phyloP scores from a whole-genome alignment of 805 yeast species.

The Kluyveromyces dobzhanskii region DNA sequence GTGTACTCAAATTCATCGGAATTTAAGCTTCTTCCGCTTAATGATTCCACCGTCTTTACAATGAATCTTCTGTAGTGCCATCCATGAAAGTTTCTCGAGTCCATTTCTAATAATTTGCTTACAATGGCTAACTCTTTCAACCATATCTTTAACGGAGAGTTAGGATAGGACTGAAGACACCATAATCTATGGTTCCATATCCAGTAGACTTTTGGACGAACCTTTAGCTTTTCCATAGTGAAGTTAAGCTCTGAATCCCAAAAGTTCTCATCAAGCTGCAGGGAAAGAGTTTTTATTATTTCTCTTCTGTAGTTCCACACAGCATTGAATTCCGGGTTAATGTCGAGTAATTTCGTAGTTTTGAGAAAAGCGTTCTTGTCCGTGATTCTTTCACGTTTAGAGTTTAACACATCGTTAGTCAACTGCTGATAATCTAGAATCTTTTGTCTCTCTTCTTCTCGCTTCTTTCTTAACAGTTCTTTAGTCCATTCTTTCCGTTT shows the following conservation, averaged over 20 bases:
- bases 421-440: constrained; percentile 47
- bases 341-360: constrained; percentile 49
- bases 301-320: constrained; percentile 87
- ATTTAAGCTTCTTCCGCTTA: constrained; percentile 26
- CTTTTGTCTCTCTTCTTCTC: constrained; percentile 50
- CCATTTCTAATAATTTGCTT: constrained; percentile 56
- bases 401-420: constrained; percentile 35
- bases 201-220: constrained; percentile 90
- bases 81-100: constrained; percentile 85
- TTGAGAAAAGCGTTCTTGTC: constrained; percentile 36
- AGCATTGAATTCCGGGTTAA: constrained; percentile 84
- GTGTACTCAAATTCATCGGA: constrained; percentile 65
- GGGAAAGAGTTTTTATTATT: constrained; percentile 33
- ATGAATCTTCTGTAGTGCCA: constrained; percentile 89
- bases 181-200: constrained; percentile 91
- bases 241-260: constrained; percentile 53
- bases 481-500: constrained; percentile 49
- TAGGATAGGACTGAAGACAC: constrained; percentile 51
- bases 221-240: constrained; percentile 47
- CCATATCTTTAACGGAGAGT: constrained; percentile 46
- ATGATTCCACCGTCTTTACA: constrained; percentile 30
- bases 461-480: constrained; percentile 46
- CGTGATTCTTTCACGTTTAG: constrained; percentile 26
- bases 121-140: constrained; percentile 61
- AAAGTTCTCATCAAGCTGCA: constrained; percentile 21